Evolutionary conservation across 345 rosid genomes (phyloP).

Genomic region (Populus deltoides): DNA sequence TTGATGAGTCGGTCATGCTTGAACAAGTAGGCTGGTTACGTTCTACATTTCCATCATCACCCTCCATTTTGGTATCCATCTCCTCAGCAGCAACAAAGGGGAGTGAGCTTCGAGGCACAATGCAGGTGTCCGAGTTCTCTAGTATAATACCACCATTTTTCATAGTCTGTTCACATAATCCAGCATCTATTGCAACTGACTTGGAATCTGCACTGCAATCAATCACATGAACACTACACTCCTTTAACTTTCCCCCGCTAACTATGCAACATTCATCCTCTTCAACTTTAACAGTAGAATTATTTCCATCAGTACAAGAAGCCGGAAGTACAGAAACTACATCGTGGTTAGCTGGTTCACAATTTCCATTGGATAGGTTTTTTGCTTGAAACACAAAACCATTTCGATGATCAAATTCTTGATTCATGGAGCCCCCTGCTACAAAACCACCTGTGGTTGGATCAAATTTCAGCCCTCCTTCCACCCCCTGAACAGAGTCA

Average conservation of each 20-base stretch:
- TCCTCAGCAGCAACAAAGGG: constrained; percentile 43
- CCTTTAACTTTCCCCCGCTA: constrained; percentile 13
- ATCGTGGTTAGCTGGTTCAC: constrained; percentile 24
- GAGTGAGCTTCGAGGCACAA: constrained; percentile 33
- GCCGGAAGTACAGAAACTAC: constrained; percentile 10
- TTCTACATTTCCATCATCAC: constrained; percentile 40
- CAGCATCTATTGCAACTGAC: constrained; percentile 24
- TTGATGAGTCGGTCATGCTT: constrained; percentile 67
- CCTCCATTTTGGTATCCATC: constrained; percentile 36
- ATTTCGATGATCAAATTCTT: constrained; percentile 44
- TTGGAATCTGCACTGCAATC: constrained; percentile 35
- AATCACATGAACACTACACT: constrained; percentile 9
- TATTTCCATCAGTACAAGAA: constrained; percentile 25
- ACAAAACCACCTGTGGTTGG: constrained; percentile 63
- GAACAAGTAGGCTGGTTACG: constrained; percentile 47
- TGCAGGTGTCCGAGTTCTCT: constrained; percentile 29
- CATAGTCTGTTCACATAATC: constrained; percentile 22
- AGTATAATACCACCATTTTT: constrained; percentile 28
- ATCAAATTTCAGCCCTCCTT: constrained; percentile 75
- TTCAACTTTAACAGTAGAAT: constrained; percentile 47
- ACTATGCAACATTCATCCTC: constrained; percentile 38
- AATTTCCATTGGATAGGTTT: constrained; percentile 14
- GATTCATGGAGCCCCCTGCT: constrained; percentile 46
- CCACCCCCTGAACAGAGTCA: constrained; percentile 85
- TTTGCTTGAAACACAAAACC: constrained; percentile 25